Evolutionary conservation across 1,139 yeast species (phyloP), one percentile per base, ranked within the genome.

Genomic region (Kluyveromyces marxianus): DNA sequence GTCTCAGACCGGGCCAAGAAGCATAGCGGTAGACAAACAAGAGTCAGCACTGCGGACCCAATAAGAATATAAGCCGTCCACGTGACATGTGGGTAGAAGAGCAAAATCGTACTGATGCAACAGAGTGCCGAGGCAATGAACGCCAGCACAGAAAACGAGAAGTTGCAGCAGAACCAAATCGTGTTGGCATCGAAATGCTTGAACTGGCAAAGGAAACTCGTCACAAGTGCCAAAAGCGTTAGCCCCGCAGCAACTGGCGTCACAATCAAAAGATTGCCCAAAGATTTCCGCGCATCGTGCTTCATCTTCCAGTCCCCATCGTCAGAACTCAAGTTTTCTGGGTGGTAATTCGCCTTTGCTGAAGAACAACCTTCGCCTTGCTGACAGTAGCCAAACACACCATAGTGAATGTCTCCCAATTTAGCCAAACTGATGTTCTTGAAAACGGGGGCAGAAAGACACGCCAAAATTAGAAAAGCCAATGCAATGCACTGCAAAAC

Each of bases 221-320:
- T 63, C 7, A 84, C 54, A 44, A 82, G 70, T n/a, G 86, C 52
- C 24, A 63, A 44, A 45, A 63, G 60, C 25, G 59, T 79, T 60
- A 87, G 70, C 0, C 90, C 95, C 14, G 87, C 79, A 3, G 95
- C 87, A 32, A 90, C 78, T 0, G 95, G 95, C 53, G 85, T 89
- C 24, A 87, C 78, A 39, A 90, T 77, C 46, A 92, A 72, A 41
- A 87, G 71, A 53, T 80, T 79, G 3, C 94, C 82, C 45, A 90
- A 74, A 2, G 79, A 72, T 51, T 74, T 75, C 54, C 96, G 72
- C 1, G 88, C 81, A 38, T 70, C 68, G 0, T 76, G 68, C 10
- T 79, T 77, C 51, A 83, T 55, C 30, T 74, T 68, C 66, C 79
- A 77, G 37, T 71, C 71, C 32, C 60, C 8, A 32, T 32, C 59